Percentiles rank a stretch among this genome's conserved stretches.
These are phyloP conservation scores for Hyaloscypha hepaticicola DNA, from an alignment of 495 filamentous ascomycete species.

Conservation along the genomic window DNA sequence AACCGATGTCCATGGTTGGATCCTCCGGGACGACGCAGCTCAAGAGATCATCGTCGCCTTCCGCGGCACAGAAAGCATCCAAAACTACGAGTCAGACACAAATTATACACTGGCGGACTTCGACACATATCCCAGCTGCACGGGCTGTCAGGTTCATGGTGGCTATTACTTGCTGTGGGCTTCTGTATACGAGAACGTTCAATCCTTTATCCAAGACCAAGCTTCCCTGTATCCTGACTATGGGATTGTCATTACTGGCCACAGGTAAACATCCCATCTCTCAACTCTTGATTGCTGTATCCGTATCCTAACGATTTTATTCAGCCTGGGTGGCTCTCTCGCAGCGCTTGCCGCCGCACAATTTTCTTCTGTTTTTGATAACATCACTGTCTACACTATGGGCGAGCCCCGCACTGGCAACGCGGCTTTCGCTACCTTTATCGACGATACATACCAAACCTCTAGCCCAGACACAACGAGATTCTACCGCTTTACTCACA, in stretches of 20 bases:
- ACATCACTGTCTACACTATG: conserved; percentile 58
- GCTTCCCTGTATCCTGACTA: conserved; percentile 8
- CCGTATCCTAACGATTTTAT: conserved; percentile 1
- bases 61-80: conserved; percentile 16
- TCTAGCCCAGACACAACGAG: conserved; percentile 33
- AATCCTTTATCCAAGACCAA: conserved; percentile 10
- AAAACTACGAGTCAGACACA: conserved; percentile 14
- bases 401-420: conserved; percentile 70
- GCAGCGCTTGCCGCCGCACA: conserved; percentile 30
- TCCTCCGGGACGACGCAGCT: conserved; percentile 16
- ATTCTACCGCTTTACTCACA: conserved; percentile 67
- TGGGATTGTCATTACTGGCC: conserved; percentile 18
- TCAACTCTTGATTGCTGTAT: not conserved
- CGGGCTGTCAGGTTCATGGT: conserved; percentile 16
- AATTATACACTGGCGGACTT: conserved; percentile 17
- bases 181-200: conserved; percentile 13
- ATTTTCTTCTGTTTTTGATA: conserved; percentile 42
- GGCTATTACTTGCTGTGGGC: conserved; percentile 16
- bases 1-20: conserved; percentile 17
- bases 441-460: conserved; percentile 43
- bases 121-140: conserved; percentile 9
- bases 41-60: conserved; percentile 17
- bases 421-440: conserved; percentile 50
- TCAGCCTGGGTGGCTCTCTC: conserved; percentile 13
- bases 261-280: conserved; percentile 7